Evolutionary conservation across 2,329 filamentous ascomycete species (phyloP), one percentile per base, ranked within the genome.

Genomic region (Intubia oerlemansii): DNA sequence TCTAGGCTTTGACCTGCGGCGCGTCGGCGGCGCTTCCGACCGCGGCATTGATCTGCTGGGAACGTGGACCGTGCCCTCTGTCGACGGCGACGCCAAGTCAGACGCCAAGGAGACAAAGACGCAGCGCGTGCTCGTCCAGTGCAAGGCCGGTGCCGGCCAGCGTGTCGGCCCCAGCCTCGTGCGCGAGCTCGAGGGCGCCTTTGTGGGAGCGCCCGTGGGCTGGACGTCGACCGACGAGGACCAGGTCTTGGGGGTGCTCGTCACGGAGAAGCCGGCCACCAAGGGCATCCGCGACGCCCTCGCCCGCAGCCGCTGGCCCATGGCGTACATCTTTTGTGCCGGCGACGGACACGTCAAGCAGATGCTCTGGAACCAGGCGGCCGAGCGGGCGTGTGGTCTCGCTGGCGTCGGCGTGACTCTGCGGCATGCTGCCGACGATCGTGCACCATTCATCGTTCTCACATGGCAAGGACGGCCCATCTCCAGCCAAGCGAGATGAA

Each of bases 111-210:
- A 53, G 2, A 40, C 8, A 6, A 15, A 17, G 4, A 48, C 53
- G 1, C 40, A 69, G 19, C 55, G 51, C 27, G 53, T 65, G 6
- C 41, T 69, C 10, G 34, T 64, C 1, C 78, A 85, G 45, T 85
- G 79, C 57, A 88, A 85, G 47, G 64, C 59, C 1, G 54, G 62
- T 10, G 44, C 53, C 5, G 32, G 34, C 12, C 50, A 53, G 32
- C 53, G 55, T 25, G 46, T 57, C 10, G 56, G 65, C 0, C 77
- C 78, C 1, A 51, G 58, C 18, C 53, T 68, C 26, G 51, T 80
- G 7, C 64, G 78, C n/a, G 78, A 85, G 50, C 59, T 85, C 4
- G 77, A 81, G 43, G 85, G 85, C 4, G 67, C 80, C 0, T 76
- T 88, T 42, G 59, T 60, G 2, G 71, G 69, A 10, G 76, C 78